Evolutionary conservation across 306 rosid genomes (phyloP).

Genomic region (Senna siamea): DNA sequence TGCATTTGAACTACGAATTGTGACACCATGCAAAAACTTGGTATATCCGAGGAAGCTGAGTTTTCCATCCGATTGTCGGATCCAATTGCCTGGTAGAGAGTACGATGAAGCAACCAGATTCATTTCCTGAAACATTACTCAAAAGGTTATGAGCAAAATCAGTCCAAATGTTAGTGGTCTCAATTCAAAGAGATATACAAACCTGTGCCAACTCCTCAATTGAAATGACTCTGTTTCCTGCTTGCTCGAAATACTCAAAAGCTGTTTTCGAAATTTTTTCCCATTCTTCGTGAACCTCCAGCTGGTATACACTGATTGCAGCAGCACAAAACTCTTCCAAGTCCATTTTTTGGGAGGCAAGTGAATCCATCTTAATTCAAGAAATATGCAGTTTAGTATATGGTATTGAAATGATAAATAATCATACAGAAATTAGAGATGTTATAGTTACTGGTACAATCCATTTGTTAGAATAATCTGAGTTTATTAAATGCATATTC

Average conservation of each 20-base stretch:
- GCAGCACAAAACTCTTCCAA: conserved; percentile 94
- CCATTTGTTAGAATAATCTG: conserved; percentile 6
- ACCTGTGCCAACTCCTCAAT: conserved; percentile 90
- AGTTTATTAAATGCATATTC: background rate
- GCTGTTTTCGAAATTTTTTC: conserved; percentile 75
- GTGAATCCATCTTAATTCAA: conserved; percentile 74
- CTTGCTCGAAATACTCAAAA: conserved; percentile 65
- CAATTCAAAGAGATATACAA: conserved; percentile 31
- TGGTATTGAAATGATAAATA: conserved; percentile 25
- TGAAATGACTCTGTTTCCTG: conserved; percentile 77
- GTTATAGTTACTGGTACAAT: background rate
- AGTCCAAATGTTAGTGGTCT: background rate
- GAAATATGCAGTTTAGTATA: conserved; percentile 35
- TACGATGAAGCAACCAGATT: conserved; percentile 72
- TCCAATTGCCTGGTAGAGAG: conserved; percentile 74
- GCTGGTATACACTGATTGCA: conserved; percentile 80
- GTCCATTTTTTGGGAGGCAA: conserved; percentile 66
- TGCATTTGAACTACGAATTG: conserved; percentile 63
- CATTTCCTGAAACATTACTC: conserved; percentile 71
- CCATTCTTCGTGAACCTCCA: conserved; percentile 89
- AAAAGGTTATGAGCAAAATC: conserved; percentile 21
- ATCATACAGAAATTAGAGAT: background rate
- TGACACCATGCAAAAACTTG: conserved; percentile 90
- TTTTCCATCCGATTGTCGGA: conserved; percentile 76
- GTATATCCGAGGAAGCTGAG: conserved; percentile 84